phyloP scores from a whole-genome alignment of 805 yeast species.

The Candida railenensis region DNA sequence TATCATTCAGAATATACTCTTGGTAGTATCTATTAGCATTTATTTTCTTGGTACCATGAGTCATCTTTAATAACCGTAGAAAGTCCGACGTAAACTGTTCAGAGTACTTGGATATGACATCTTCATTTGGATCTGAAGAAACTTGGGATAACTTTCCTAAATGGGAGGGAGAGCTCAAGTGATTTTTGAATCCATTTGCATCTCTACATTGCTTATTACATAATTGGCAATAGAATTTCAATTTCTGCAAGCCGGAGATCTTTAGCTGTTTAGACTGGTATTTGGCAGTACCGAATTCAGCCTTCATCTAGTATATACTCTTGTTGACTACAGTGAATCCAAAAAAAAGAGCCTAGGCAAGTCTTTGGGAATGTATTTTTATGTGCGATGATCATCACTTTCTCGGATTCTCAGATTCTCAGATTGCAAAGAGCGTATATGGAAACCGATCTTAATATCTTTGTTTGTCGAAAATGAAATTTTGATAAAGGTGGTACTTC shows the following conservation, averaged over 20 bases:
- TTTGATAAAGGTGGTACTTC: no score
- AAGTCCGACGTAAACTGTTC: slow-evolving; percentile 62
- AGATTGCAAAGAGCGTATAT: no score
- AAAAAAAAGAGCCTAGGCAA: no score
- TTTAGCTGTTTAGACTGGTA: slow-evolving; percentile 74
- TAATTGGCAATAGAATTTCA: slow-evolving; percentile 85
- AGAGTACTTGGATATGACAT: slow-evolving; percentile 60
- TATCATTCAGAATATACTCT: slow-evolving; percentile 73
- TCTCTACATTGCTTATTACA: slow-evolving; percentile 95
- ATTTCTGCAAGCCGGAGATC: slow-evolving; percentile 80
- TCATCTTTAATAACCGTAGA: slow-evolving; percentile 53
- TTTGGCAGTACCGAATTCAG: slow-evolving; percentile 52
- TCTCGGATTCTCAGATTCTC: no score
- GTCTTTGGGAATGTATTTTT: no score
- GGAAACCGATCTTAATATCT: no score
- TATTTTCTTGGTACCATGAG: slow-evolving; percentile 80
- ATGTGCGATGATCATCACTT: no score
- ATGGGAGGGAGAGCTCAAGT: slow-evolving; percentile 80
- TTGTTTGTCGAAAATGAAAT: no score
- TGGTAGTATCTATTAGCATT: slow-evolving; percentile 87
- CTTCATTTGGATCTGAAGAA: slow-evolving; percentile 39
- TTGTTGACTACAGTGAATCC: no score
- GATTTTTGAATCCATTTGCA: slow-evolving; percentile 92
- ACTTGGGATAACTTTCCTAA: slow-evolving; percentile 46
- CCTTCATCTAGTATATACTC: slow-evolving; percentile 16